Percentiles rank a stretch among this genome's conserved stretches.
Evolutionary conservation across 768 basidiomycete species (phyloP).

Genomic region (Boletus pseudo-olivaceus): DNA sequence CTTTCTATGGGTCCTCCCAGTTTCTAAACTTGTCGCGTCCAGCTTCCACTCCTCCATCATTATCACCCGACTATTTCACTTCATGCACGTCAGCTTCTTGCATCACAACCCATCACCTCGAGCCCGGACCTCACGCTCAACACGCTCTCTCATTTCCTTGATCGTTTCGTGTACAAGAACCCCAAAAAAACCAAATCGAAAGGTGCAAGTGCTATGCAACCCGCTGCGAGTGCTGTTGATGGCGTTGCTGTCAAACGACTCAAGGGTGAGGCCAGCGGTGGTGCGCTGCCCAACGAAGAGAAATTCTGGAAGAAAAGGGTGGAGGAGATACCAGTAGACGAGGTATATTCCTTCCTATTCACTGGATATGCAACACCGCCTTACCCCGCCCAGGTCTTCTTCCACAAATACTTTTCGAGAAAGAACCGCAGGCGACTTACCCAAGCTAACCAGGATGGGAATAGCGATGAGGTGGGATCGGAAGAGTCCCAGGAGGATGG

Average conservation of each 20-base stretch:
- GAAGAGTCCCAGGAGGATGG: constrained; percentile 25
- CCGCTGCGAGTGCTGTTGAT: constrained; percentile 67
- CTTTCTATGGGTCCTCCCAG: neutral
- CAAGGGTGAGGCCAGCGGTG: constrained; percentile 51
- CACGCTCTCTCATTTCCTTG: constrained; percentile 92
- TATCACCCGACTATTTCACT: constrained; percentile 89
- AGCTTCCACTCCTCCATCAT: constrained; percentile 80
- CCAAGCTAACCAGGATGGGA: constrained; percentile 37
- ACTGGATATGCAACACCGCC: neutral
- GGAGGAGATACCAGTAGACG: constrained; percentile 81
- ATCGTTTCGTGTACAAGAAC: constrained; percentile 96
- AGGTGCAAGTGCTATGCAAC: constrained; percentile 95
- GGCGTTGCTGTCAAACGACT: constrained; percentile 66
- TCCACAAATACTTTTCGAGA: constrained; percentile 81
- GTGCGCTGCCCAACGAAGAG: constrained; percentile 65
- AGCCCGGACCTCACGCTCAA: constrained; percentile 88
- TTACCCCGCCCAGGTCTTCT: constrained; percentile 62
- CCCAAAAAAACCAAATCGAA: constrained; percentile 72
- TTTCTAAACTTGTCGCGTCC: neutral
- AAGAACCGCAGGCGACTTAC: constrained; percentile 58
- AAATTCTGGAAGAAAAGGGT: constrained; percentile 66
- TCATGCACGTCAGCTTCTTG: constrained; percentile 79
- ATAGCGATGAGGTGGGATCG: constrained; percentile 16
- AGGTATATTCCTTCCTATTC: constrained; percentile 42
- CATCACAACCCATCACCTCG: constrained; percentile 69